Conservation (phyloP, 345 rosid species). For the Boechera stricta region DNA sequence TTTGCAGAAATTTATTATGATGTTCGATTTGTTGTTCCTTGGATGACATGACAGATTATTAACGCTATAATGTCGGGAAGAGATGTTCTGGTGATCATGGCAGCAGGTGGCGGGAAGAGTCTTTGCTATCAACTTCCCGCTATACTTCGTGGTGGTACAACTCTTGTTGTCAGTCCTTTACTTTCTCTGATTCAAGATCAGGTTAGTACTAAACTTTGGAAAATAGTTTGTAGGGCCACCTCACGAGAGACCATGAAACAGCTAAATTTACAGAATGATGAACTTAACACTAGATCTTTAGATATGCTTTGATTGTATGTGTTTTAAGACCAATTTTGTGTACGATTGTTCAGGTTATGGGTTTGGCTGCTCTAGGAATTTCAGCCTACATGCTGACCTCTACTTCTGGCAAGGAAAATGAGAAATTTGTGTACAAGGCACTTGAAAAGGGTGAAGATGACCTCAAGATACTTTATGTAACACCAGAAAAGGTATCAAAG, state of each 20-base stretch:
- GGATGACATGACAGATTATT: constrained; percentile 60
- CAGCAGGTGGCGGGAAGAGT: constrained; percentile 99
- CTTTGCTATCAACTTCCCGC: constrained; percentile 97
- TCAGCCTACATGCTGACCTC: constrained; percentile 89
- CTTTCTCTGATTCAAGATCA: constrained; percentile 96
- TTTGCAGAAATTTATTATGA: background rate
- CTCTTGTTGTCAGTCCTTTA: constrained; percentile 92
- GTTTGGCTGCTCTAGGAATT: constrained; percentile 83
- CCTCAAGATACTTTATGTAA: constrained; percentile 82
- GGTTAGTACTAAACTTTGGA: constrained; percentile 47
- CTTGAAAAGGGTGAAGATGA: constrained; percentile 91
- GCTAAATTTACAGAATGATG: background rate
- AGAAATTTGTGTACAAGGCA: constrained; percentile 87
- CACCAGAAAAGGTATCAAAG: constrained; percentile 95
- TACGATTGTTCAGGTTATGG: constrained; percentile 71
- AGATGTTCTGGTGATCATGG: constrained; percentile 94
- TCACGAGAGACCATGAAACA: background rate
- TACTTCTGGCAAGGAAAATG: constrained; percentile 81
- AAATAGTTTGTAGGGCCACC: background rate
- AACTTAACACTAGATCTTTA: background rate
- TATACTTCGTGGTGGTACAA: constrained; percentile 67
- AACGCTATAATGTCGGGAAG: constrained; percentile 83
- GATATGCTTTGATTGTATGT: constrained; percentile 9
- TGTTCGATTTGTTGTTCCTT: background rate
- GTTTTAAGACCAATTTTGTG: background rate